Conservation (phyloP, 1,284 basidiomycete genomes). For the Somion occarium region DNA sequence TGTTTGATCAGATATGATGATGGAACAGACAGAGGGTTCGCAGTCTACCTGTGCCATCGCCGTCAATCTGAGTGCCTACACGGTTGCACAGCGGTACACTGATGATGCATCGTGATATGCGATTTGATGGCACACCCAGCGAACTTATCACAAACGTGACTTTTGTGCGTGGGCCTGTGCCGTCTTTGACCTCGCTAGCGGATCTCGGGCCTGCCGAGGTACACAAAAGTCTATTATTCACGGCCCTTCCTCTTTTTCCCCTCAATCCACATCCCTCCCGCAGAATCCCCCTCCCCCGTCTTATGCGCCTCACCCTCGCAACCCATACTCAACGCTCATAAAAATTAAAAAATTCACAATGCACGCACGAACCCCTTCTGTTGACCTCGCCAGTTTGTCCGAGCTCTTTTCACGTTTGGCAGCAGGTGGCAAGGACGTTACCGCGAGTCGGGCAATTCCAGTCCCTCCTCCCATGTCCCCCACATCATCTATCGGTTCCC, state of each 20-base stretch:
- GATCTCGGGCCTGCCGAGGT: neutral
- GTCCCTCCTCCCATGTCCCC: neutral
- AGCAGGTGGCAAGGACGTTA: slow-evolving; percentile 8
- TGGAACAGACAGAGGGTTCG: too few species aligned
- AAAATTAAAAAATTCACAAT: neutral
- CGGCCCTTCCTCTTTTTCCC: neutral
- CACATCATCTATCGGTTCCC: neutral
- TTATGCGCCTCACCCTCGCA: too few species aligned
- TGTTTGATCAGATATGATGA: too few species aligned
- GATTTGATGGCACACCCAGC: neutral
- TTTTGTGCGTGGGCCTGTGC: neutral
- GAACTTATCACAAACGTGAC: neutral
- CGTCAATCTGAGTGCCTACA: neutral
- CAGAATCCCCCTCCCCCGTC: neutral
- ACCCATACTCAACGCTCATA: neutral
- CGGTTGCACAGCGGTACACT: neutral
- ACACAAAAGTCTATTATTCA: neutral
- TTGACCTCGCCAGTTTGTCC: slow-evolving; percentile 48
- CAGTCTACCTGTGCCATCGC: too few species aligned
- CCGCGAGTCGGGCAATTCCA: neutral
- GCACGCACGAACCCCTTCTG: neutral
- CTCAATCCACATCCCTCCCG: neutral
- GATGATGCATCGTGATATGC: neutral
- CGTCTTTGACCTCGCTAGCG: neutral
- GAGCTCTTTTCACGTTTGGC: slow-evolving; percentile 35